phyloP scores from a whole-genome alignment of 1,139 yeast genomes.

The Suhomyces terraborum region DNA sequence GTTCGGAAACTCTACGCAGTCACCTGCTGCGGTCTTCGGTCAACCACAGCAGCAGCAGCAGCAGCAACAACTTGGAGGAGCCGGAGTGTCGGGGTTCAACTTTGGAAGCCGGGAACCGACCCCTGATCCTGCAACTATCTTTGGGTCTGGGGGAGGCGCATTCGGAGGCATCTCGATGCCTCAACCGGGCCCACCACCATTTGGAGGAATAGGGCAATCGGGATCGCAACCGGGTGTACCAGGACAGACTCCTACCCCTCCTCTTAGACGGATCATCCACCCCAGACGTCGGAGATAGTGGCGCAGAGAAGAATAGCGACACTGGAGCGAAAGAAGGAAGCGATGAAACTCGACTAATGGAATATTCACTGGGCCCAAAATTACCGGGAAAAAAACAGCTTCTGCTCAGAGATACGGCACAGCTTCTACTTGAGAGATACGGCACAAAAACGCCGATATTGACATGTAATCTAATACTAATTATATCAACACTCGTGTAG shows the following conservation, averaged over 20 bases:
- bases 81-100: conserved; percentile 8
- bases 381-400: too few species aligned
- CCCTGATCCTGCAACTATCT: conserved; percentile 33
- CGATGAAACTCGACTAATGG: too few species aligned
- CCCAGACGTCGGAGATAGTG: conserved; percentile 22
- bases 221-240: conserved; percentile 7
- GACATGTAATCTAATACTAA: too few species aligned
- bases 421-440: too few species aligned
- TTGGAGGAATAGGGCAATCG: neutral
- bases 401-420: too few species aligned
- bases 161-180: conserved; percentile 11
- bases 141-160: conserved; percentile 15
- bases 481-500: too few species aligned
- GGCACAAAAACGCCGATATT: too few species aligned
- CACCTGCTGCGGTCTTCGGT: conserved; percentile 18
- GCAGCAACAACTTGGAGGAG: neutral
- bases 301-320: too few species aligned
- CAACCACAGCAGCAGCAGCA: conserved; percentile 12
- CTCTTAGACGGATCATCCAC: conserved; percentile 21
- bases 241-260: conserved; percentile 15
- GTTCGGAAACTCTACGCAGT: conserved; percentile 14
- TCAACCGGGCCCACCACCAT: conserved; percentile 6
- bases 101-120: conserved; percentile 27
- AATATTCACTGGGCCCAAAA: too few species aligned
- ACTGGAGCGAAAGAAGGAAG: too few species aligned